Evolutionary conservation across 139 green algal genomes (phyloP), one percentile per base, ranked within the genome.

Genomic region (Chlamydomonas sp.): DNA sequence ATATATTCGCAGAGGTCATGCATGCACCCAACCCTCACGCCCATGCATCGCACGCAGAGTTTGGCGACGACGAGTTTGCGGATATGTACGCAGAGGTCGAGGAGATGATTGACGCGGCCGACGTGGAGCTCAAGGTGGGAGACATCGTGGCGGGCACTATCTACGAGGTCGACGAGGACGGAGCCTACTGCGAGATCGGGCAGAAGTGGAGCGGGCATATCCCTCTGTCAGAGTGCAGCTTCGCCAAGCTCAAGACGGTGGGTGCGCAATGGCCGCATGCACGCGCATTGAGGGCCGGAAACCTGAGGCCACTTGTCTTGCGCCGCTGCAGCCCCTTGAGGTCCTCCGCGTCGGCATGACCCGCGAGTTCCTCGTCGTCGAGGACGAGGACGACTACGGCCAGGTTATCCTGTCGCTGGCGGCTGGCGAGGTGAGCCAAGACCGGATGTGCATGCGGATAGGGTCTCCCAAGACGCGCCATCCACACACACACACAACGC

Each of bases 171-270:
- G 90, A 97, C 71, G 79, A 90, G 59, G 84, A 88, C 31, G 94
- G 91, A 35, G 94, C 88, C 1, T 95, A 90, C 59, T 83, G 98
- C 5, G 94, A 99, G 66, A 90, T 98, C 47, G 94, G 94, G 43
- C 88, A 84, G 34, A 99, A 99, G 86, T 78, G 81, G 10, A 73
- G 87, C 3, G 94, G 89, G 37, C 92, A 92, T 73, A 89, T 83
- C 50, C 87, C 94, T 0, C 70, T 86, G 2, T 57, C 70, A 16
- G 93, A 98, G 80, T 74, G 85, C 58, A 90, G 84, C 29, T 71
- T 97, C n/a, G 75, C 73, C 24, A 77, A 76, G 28, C 64, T 93
- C 8, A 84, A 85, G 59, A 75, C 71, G 65, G 76, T 79, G 58
- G 49, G 65, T 60, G 4, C 5, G 30, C 48, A 54, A 54, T 54